Evolutionary conservation across 1,284 basidiomycete species (phyloP).

Genomic region (Sporisorium graminicola): DNA sequence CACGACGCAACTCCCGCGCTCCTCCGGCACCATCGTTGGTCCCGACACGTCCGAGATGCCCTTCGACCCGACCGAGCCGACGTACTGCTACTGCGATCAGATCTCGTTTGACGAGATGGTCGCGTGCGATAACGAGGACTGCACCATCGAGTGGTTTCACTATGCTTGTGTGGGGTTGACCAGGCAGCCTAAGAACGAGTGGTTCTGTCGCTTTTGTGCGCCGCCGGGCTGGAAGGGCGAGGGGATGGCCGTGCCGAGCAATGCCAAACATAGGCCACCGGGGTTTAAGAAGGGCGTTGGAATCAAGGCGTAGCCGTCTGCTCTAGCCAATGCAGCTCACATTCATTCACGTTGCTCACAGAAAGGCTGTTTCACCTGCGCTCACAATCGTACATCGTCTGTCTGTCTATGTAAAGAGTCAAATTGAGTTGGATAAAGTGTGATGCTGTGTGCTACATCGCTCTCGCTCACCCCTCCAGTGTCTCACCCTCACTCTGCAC

Average conservation of each 20-base stretch:
- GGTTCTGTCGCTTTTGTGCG: constrained; percentile 69
- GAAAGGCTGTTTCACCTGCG: neutral
- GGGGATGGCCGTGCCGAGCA: constrained; percentile 46
- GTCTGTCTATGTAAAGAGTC: neutral
- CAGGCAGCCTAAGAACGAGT: constrained; percentile 53
- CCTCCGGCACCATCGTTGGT: constrained; percentile 5
- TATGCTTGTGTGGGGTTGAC: constrained; percentile 63
- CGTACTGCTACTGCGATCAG: constrained; percentile 73
- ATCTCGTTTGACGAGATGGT: constrained; percentile 72
- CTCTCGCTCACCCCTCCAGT: neutral
- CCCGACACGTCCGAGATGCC: constrained; percentile 55
- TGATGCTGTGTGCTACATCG: neutral
- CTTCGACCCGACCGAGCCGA: constrained; percentile 71
- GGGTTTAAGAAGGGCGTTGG: constrained; percentile 32
- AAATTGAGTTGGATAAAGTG: neutral
- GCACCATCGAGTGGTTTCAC: constrained; percentile 72
- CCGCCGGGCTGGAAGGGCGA: constrained; percentile 59
- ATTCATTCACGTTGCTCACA: neutral
- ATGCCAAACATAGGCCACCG: constrained; percentile 31
- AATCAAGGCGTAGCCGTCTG: constrained; percentile 18
- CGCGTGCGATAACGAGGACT: constrained; percentile 72
- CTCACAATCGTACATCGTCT: neutral
- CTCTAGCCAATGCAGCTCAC: neutral
- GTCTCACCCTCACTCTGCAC: neutral
- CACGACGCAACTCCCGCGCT: constrained; percentile 4